Evolutionary conservation across 345 rosid genomes (phyloP).

Genomic region (Brassica cretica): DNA sequence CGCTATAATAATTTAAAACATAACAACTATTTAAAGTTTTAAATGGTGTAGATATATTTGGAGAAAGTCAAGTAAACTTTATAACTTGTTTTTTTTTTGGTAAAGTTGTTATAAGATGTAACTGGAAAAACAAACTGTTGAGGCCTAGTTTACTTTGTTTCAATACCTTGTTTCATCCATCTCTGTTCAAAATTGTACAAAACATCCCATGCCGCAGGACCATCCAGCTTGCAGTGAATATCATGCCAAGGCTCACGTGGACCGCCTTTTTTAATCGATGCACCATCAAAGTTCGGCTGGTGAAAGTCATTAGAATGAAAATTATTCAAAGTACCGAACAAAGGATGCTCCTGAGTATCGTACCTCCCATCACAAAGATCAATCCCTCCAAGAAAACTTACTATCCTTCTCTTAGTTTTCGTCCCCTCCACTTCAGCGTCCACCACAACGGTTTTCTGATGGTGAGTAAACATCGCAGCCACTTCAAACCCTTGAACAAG

Average conservation of each 20-base stretch:
- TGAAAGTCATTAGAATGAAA: conserved; percentile 70
- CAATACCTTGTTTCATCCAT: conserved; percentile 67
- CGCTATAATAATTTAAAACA: neutral
- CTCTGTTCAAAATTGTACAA: conserved; percentile 87
- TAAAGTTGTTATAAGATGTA: neutral
- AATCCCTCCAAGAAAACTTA: conserved; percentile 84
- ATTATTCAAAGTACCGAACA: conserved; percentile 56
- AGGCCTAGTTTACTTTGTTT: neutral
- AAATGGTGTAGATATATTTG: neutral
- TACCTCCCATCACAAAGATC: conserved; percentile 91
- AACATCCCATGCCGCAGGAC: conserved; percentile 90
- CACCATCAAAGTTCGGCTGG: conserved; percentile 67
- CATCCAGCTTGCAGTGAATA: conserved; percentile 81
- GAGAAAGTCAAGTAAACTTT: neutral
- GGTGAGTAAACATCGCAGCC: conserved; percentile 70
- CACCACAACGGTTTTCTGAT: conserved; percentile 71
- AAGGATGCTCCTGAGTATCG: conserved; percentile 68
- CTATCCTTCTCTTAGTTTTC: conserved; percentile 48
- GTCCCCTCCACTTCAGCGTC: conserved; percentile 43
- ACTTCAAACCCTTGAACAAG: conserved; percentile 48
- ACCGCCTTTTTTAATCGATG: conserved; percentile 74
- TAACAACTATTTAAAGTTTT: neutral
- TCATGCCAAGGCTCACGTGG: conserved; percentile 99
- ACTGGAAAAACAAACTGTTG: neutral
- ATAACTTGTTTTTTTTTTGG: neutral